Conservation (phyloP, 2,329 filamentous ascomycete genomes). For the Cladophialophora immunda region DNA sequence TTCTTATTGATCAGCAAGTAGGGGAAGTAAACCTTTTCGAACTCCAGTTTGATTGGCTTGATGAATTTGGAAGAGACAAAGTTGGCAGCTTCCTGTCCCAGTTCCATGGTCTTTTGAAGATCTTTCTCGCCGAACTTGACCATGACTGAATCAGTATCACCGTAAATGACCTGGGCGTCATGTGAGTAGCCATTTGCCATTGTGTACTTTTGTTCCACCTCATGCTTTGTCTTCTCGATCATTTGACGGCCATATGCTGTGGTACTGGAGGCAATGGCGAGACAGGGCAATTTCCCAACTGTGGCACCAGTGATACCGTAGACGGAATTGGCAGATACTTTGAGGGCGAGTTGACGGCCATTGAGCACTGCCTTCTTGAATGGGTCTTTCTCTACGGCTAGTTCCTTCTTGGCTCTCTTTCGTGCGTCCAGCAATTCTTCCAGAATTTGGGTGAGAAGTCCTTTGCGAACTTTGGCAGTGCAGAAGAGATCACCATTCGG, state of each 20-base stretch:
- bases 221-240: slow-evolving; percentile 98
- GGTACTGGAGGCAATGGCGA: slow-evolving; percentile 94
- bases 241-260: slow-evolving; percentile 97
- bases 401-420: slow-evolving; percentile 92
- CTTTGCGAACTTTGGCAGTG: slow-evolving; percentile 87
- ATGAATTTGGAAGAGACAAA: slow-evolving; percentile 92
- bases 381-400: slow-evolving; percentile 86
- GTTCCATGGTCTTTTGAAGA: slow-evolving; percentile 86
- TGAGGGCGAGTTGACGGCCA: slow-evolving; percentile 93
- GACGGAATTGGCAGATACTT: slow-evolving; percentile 96
- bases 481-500: slow-evolving; percentile 95
- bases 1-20: slow-evolving; percentile 99
- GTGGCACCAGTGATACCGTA: slow-evolving; percentile 97
- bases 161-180: slow-evolving; percentile 96
- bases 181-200: slow-evolving; percentile 94
- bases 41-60: slow-evolving; percentile 98
- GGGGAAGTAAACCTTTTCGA: slow-evolving; percentile 98
- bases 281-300: slow-evolving; percentile 91
- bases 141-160: slow-evolving; percentile 99
- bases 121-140: slow-evolving; percentile 96
- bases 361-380: slow-evolving; percentile 99
- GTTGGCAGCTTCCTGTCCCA: slow-evolving; percentile 90
- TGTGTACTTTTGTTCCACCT: slow-evolving; percentile 88
- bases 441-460: slow-evolving; percentile 90
- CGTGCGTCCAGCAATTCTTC: slow-evolving; percentile 90